A percentile compares a stretch with the other conserved stretches of the same genome.
Evolutionary conservation across 2,329 filamentous ascomycete species (phyloP).

Genomic region (Hypoxylon sp.): DNA sequence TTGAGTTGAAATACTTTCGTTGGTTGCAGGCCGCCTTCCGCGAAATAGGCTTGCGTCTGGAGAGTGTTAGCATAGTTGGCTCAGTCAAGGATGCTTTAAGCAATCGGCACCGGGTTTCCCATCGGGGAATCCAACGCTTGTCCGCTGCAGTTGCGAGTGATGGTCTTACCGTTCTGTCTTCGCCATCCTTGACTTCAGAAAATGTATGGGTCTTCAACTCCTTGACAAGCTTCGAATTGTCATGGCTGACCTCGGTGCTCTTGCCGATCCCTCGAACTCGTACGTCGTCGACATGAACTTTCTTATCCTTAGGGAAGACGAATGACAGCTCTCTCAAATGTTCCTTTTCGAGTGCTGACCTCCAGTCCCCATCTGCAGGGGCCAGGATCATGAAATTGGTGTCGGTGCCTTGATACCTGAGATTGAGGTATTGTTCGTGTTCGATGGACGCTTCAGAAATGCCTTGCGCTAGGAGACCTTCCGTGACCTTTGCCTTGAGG

Average conservation of each 20-base stretch:
- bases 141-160: neutral
- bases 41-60: conserved; percentile 42
- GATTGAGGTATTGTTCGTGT: conserved; percentile 44
- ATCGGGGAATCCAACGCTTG: neutral
- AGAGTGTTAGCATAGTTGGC: conserved; percentile 10
- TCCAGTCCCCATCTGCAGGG: conserved; percentile 55
- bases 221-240: conserved; percentile 44
- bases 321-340: conserved; percentile 60
- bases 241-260: conserved; percentile 42
- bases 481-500: conserved; percentile 40
- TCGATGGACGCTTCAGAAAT: conserved; percentile 34
- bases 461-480: conserved; percentile 34
- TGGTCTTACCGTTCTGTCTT: conserved; percentile 34
- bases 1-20: conserved; percentile 43
- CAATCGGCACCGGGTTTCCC: neutral
- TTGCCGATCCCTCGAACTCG: conserved; percentile 52
- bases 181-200: conserved; percentile 25
- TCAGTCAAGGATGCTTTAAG: neutral
- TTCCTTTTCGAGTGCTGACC: conserved; percentile 53
- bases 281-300: conserved; percentile 58
- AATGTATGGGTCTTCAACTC: conserved; percentile 38
- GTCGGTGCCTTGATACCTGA: conserved; percentile 50
- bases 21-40: conserved; percentile 39
- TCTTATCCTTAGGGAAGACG: conserved; percentile 49
- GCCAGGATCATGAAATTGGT: conserved; percentile 62